phyloP scores from a whole-genome alignment of 495 filamentous ascomycete species.

The Ramalina intermedia region DNA sequence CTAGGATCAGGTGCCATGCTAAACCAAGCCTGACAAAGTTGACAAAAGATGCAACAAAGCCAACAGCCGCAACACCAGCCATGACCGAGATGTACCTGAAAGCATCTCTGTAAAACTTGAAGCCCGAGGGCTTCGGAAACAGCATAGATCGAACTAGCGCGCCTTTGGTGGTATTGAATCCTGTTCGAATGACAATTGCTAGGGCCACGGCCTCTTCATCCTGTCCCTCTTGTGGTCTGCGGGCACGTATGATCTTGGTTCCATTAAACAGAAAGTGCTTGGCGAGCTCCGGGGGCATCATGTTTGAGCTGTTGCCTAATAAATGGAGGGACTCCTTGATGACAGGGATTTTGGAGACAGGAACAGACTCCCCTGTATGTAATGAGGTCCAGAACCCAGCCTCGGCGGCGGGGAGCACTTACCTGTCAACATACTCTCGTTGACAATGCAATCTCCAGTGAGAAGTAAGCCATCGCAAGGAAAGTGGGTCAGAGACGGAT shows the following conservation, averaged over 20 bases:
- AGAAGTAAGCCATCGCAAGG: constrained; percentile 88
- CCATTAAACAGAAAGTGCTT: constrained; percentile 87
- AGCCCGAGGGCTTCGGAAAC: constrained; percentile 93
- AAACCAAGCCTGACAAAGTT: constrained; percentile 82
- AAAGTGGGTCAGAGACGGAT: constrained; percentile 85
- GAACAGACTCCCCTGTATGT: constrained; percentile 73
- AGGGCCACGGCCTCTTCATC: constrained; percentile 85
- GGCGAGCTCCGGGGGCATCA: constrained; percentile 64
- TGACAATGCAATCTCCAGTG: constrained; percentile 93
- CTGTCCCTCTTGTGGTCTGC: constrained; percentile 70
- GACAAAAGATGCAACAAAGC: constrained; percentile 78
- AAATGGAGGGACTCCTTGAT: constrained; percentile 64
- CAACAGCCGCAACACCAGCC: constrained; percentile 72
- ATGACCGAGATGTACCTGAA: constrained; percentile 98
- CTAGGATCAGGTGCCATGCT: constrained; percentile 76
- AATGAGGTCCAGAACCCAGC: constrained; percentile 13
- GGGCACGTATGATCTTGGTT: constrained; percentile 84
- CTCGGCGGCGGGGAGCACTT: constrained; percentile 9
- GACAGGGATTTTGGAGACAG: constrained; percentile 80
- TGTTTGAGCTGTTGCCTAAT: constrained; percentile 62
- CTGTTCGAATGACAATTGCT: constrained; percentile 81
- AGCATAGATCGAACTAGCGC: constrained; percentile 95
- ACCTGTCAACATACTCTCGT: constrained; percentile 98
- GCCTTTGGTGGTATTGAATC: constrained; percentile 95
- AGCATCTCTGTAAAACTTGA: constrained; percentile 96